Evolutionary conservation across 2,329 filamentous ascomycete genomes (phyloP), one percentile per base, ranked within the genome.

Genomic region (Annulohypoxylon truncatum): DNA sequence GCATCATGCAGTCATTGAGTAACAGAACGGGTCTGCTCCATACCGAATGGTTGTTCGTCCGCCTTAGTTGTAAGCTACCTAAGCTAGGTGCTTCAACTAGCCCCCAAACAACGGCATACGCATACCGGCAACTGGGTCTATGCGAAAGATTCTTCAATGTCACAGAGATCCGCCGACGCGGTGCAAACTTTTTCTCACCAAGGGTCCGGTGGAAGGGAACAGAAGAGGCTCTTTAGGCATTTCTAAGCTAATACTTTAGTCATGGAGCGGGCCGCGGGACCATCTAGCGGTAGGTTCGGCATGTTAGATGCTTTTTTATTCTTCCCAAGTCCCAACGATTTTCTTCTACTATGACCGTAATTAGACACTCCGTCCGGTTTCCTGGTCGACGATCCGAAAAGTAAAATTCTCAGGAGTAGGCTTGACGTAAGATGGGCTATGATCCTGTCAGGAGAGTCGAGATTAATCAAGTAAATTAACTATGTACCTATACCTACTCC

Each of bases 281-380:
- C 51, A 68, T 60, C 40, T 59, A 66, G 52, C 54, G 10, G 53
- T 54, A 50, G 62, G 59, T 55, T 67, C 52, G 29, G 58, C 29
- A 54, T 26, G 46, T 58, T 53, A 35, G 47, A 42, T 66, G 55
- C 22, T 46, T 44, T 59, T 55, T 61, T 47, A 31, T 66, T 62
- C 47, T 42, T 18, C 12, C 29, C 15, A 22, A 9, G 38, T 10
- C 44, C 44, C 47, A 61, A 60, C 55, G 22, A 52, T 40, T 53
- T 56, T 56, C 60, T 47, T 56, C 38, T 50, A 57, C 56, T 65
- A 58, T 50, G 15, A 47, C 54, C 29, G 31, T 56, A 66, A 66
- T 68, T 60, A 73, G 64, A 73, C 68, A 71, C 65, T 48, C 28
- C 42, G 47, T 51, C 66, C 67, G 66, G 66, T 74, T 66, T 58